A percentile compares a stretch with the other conserved stretches of the same genome.
phyloP scores from a whole-genome alignment of 352 stramenopile species.

The Pythium utonaiense region DNA sequence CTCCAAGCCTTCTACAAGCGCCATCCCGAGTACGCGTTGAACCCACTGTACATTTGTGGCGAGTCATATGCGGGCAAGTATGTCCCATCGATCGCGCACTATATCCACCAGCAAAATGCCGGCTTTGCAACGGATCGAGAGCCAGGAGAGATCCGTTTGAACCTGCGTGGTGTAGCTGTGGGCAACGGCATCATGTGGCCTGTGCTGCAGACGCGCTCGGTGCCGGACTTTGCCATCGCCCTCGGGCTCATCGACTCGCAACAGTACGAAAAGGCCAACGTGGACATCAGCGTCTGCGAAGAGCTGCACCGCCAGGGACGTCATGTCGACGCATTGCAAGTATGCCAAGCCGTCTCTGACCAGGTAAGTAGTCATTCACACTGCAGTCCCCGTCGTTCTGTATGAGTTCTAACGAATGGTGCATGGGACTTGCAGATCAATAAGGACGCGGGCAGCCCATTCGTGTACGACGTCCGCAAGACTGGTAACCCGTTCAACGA shows the following conservation, averaged over 20 bases:
- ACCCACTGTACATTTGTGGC: constrained; percentile 67
- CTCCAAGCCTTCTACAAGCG: constrained; percentile 88
- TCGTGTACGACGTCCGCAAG: constrained; percentile 83
- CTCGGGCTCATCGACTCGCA: constrained; percentile 81
- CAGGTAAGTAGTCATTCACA: constrained; percentile 21
- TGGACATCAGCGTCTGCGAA: constrained; percentile 70
- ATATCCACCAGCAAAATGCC: constrained; percentile 91
- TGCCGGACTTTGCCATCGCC: constrained; percentile 77
- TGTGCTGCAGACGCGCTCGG: constrained; percentile 72
- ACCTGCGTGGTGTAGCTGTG: constrained; percentile 87
- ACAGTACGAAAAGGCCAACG: constrained; percentile 73
- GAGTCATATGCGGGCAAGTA: constrained; percentile 98
- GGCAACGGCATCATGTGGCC: constrained; percentile 89
- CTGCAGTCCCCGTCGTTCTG: no score
- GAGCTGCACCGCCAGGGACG: constrained; percentile 69
- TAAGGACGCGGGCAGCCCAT: constrained; percentile 66
- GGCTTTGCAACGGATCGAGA: constrained; percentile 12
- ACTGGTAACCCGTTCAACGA: constrained; percentile 51
- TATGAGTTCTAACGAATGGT: not conserved
- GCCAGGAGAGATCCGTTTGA: constrained; percentile 42
- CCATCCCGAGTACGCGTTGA: constrained; percentile 77
- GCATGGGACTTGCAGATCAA: constrained; percentile 48
- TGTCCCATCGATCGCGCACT: constrained; percentile 92
- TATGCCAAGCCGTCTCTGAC: constrained; percentile 66
- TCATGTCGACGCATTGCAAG: constrained; percentile 66